Evolutionary conservation across 2,329 filamentous ascomycete species (phyloP), one percentile per base, ranked within the genome.

Genomic region (Penicillium italicum): DNA sequence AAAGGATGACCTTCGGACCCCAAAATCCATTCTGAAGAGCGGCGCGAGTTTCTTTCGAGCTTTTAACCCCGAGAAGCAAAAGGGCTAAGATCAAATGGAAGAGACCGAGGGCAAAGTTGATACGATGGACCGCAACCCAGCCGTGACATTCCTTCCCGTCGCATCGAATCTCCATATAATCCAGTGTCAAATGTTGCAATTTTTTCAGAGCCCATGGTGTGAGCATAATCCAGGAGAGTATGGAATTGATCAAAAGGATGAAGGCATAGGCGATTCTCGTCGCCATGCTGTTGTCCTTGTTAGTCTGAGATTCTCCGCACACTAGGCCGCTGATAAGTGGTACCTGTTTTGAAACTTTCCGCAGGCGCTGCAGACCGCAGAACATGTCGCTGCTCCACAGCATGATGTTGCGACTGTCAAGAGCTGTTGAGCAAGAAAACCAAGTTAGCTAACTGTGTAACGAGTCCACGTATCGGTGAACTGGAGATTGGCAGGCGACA

Each of bases 181-280:
- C 91, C 62, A 99, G 82, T 12, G 91, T 94, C 52, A 97, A 80
- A 62, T 95, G 85, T 76, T 97, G 87, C 6, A 99, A 82, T 73
- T 97, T 97, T 69, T 96, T 90, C 71, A 99, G 90, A 33, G 94
- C 94, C 94, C 94, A 99, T 50, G 91, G 90, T 22, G 94, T 99
- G 77, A 99, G 91, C 91, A 97, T 96, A 66, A 99, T 90, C 94
- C 94, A 99, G 34, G 94, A 93, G 49, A 97, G 74, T 62, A 97
- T 96, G 56, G 93, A 97, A 82, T 99, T 99, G 75, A 97, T 78
- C 63, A 99, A 86, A 53, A 99, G 89, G 60, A 99, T 88, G 69
- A 97, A 85, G 62, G 94, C 92, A 73, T 96, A 97, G 69, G 90
- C 93, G 77, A 97, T 95, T 79, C 94, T 90, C 64, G 94, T 99